Evolutionary conservation across 192 early-diverging fungal species (phyloP).

Genomic region (Coemansia asiatica): DNA sequence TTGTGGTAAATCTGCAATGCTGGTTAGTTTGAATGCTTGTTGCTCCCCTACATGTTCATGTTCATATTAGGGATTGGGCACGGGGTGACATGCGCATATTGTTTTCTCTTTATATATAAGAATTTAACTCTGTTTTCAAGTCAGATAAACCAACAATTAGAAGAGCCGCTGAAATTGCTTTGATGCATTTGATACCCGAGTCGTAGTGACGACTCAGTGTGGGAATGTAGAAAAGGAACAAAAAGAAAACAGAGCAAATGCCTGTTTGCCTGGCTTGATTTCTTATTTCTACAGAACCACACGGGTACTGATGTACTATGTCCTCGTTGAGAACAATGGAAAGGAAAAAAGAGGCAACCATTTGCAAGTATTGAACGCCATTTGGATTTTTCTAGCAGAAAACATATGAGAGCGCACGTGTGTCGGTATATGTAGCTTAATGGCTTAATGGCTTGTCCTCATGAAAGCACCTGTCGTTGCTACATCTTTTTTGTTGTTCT

Average conservation of each 20-base stretch:
- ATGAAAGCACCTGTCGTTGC: no score
- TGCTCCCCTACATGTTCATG: no score
- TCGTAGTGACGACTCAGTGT: not conserved
- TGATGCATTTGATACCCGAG: not conserved
- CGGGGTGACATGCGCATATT: not conserved
- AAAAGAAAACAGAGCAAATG: not conserved
- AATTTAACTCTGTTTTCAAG: no score
- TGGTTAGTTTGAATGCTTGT: not conserved
- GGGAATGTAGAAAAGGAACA: not conserved
- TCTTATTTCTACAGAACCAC: not conserved
- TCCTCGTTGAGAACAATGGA: no score
- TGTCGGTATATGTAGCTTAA: not conserved
- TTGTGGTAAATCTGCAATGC: constrained; percentile 28
- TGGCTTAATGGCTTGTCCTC: no score
- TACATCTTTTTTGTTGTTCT: no score
- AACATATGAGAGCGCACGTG: not conserved
- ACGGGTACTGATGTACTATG: not conserved
- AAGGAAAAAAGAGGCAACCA: no score
- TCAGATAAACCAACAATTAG: no score
- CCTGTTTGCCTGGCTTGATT: not conserved
- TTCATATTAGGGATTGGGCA: not conserved
- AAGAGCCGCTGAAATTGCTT: no score
- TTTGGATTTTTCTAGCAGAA: not conserved
- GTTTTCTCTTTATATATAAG: not conserved
- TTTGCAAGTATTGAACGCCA: no score